A percentile compares a stretch with the other conserved stretches of the same genome.
Conservation (phyloP, 2,329 filamentous ascomycete genomes). For the Diplodia intermedia region DNA sequence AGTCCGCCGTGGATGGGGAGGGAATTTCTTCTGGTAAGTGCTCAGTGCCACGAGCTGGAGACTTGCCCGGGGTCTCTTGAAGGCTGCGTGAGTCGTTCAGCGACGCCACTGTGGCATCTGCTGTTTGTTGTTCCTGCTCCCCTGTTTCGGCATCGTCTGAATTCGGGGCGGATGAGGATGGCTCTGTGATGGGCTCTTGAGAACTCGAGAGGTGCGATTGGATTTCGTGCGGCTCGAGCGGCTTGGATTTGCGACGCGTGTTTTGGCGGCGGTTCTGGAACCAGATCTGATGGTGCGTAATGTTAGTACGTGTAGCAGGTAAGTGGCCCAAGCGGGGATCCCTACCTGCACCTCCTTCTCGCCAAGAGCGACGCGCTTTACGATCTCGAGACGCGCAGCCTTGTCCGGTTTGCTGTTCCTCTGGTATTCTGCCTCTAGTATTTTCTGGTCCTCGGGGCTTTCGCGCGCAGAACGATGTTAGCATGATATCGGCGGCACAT, state of each 20-base stretch:
- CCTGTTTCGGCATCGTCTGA: conserved; percentile 37
- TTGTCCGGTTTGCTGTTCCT: conserved; percentile 92
- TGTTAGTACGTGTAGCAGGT: conserved; percentile 34
- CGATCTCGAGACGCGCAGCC: conserved; percentile 81
- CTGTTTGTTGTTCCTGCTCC: conserved; percentile 27
- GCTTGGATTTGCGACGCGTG: conserved; percentile 85
- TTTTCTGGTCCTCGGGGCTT: conserved; percentile 76
- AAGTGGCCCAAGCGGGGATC: conserved; percentile 34
- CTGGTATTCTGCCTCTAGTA: conserved; percentile 85
- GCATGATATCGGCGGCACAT: neutral
- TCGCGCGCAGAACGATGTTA: conserved; percentile 31
- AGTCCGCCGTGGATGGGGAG: neutral
- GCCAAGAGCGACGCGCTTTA: conserved; percentile 82
- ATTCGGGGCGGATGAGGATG: conserved; percentile 28
- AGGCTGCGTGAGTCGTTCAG: neutral
- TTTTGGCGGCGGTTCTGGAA: conserved; percentile 96
- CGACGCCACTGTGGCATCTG: conserved; percentile 20
- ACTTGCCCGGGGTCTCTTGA: neutral
- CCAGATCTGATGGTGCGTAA: conserved; percentile 74
- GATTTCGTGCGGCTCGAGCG: conserved; percentile 57
- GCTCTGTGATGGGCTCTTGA: conserved; percentile 12
- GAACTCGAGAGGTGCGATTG: conserved; percentile 37
- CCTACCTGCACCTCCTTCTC: conserved; percentile 97
- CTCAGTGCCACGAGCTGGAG: neutral
- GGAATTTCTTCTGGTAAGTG: neutral